A percentile compares a stretch with the other conserved stretches of the same genome.
phyloP scores from a whole-genome alignment of 2,329 filamentous ascomycete genomes.

The Coniella vitis region DNA sequence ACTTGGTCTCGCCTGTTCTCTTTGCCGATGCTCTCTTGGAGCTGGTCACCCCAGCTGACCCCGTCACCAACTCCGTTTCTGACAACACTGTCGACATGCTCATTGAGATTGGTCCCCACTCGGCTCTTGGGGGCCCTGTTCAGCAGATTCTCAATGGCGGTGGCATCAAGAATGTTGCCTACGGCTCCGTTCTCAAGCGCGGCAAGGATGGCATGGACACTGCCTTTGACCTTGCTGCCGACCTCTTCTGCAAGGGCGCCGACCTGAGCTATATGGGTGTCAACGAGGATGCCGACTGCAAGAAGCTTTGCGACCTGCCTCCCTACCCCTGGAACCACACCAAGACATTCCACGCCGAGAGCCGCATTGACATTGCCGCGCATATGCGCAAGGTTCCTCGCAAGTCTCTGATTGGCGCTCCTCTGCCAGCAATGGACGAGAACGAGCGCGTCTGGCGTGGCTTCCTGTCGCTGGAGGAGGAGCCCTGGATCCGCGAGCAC shows the following conservation, averaged over 20 bases:
- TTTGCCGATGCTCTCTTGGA: constrained; percentile 11
- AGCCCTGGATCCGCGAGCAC: constrained; percentile 15
- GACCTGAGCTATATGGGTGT: constrained; percentile 20
- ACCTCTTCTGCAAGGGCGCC: constrained; percentile 9
- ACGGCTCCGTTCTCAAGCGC: constrained; percentile 41
- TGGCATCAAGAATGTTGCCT: constrained; percentile 21
- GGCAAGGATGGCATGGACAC: constrained; percentile 17
- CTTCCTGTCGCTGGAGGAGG: constrained; percentile 12
- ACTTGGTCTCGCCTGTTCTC: constrained; percentile 12
- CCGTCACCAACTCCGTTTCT: constrained; percentile 9
- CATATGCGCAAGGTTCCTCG: constrained; percentile 27
- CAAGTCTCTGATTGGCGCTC: constrained; percentile 11
- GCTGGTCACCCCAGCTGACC: constrained; percentile 12
- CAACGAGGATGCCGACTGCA: constrained; percentile 24
- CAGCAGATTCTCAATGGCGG: constrained; percentile 23
- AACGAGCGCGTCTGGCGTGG: constrained; percentile 12
- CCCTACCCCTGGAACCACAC: constrained; percentile 42
- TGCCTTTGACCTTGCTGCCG: constrained; percentile 7
- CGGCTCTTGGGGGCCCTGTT: constrained; percentile 24
- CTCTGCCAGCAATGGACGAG: constrained; percentile 12
- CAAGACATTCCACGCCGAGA: constrained; percentile 18
- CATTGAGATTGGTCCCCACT: constrained; percentile 25
- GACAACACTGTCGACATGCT: constrained; percentile 24
- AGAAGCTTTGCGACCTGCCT: constrained; percentile 29
- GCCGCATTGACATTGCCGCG: constrained; percentile 25